Evolutionary conservation across 805 yeast genomes (phyloP).

Genomic region (Wickerhamomyces ciferrii): DNA sequence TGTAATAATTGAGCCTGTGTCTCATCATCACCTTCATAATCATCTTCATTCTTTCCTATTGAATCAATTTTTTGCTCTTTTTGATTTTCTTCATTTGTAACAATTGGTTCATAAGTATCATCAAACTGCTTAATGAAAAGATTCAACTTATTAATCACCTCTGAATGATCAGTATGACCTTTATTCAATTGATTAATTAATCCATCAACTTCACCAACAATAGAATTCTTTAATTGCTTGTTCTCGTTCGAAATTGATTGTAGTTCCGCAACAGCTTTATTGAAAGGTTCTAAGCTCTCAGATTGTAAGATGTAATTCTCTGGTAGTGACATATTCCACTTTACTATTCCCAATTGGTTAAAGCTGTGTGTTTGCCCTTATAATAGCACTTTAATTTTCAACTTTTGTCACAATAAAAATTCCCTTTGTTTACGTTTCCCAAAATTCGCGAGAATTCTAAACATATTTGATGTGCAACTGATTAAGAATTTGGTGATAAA

Average conservation of each 20-base stretch:
- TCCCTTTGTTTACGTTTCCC: too few species aligned
- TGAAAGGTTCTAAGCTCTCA: slow-evolving; percentile 17
- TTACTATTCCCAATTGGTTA: background rate
- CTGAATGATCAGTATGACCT: slow-evolving; percentile 4
- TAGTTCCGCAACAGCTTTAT: slow-evolving; percentile 9
- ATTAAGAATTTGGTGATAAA: too few species aligned
- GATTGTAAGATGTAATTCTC: slow-evolving; percentile 18
- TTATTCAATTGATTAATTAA: slow-evolving; percentile 12
- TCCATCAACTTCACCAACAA: slow-evolving; percentile 11
- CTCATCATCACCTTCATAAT: background rate
- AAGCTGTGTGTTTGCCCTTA: too few species aligned
- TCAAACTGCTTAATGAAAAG: slow-evolving; percentile 6
- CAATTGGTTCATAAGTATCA: background rate
- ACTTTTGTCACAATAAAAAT: too few species aligned
- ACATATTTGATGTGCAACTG: too few species aligned
- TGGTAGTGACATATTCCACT: slow-evolving; percentile 3
- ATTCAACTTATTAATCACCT: slow-evolving; percentile 4
- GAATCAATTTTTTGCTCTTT: slow-evolving; percentile 2
- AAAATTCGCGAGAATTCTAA: too few species aligned
- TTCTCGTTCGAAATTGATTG: slow-evolving; percentile 1
- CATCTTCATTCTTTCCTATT: background rate
- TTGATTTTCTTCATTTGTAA: background rate
- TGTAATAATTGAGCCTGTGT: background rate
- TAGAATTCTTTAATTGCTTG: slow-evolving; percentile 7
- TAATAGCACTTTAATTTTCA: too few species aligned